A percentile compares a stretch with the other conserved stretches of the same genome.
Conservation (phyloP, 106 monocot species). For the Cymbidium sinense region DNA sequence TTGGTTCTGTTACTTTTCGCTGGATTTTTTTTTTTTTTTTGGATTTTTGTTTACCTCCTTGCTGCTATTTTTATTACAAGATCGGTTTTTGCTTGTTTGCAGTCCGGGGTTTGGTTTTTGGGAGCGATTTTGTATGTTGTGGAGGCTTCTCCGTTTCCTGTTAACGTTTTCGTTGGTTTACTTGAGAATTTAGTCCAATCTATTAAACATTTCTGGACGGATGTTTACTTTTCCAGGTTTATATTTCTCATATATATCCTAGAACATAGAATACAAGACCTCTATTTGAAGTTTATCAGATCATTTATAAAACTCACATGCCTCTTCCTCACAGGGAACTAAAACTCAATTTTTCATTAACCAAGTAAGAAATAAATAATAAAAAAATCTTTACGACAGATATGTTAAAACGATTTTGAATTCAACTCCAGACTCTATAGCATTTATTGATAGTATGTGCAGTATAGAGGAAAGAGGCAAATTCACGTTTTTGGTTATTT, state of each 20-base stretch:
- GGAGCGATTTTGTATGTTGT: neutral
- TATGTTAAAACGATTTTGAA: no score
- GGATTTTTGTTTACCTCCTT: neutral
- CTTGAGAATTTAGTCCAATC: neutral
- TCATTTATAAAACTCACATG: neutral
- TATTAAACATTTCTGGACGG: neutral
- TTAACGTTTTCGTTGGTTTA: neutral
- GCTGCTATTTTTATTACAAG: neutral
- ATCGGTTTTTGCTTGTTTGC: neutral
- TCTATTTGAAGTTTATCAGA: neutral
- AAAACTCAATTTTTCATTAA: no score
- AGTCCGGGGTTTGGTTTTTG: neutral
- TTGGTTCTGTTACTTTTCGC: neutral
- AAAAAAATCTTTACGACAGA: no score
- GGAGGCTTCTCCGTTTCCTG: neutral
- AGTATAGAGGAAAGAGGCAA: neutral
- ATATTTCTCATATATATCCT: neutral
- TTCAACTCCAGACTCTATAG: neutral
- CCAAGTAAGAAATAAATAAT: no score
- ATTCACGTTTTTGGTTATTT: neutral
- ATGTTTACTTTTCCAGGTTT: neutral
- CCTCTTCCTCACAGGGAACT: neutral
- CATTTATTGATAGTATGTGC: neutral
- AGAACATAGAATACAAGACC: neutral
- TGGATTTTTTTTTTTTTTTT: neutral